A percentile compares a stretch with the other conserved stretches of the same genome.
Conservation (phyloP, 2,329 filamentous ascomycete genomes). For the Amauroascus niger region DNA sequence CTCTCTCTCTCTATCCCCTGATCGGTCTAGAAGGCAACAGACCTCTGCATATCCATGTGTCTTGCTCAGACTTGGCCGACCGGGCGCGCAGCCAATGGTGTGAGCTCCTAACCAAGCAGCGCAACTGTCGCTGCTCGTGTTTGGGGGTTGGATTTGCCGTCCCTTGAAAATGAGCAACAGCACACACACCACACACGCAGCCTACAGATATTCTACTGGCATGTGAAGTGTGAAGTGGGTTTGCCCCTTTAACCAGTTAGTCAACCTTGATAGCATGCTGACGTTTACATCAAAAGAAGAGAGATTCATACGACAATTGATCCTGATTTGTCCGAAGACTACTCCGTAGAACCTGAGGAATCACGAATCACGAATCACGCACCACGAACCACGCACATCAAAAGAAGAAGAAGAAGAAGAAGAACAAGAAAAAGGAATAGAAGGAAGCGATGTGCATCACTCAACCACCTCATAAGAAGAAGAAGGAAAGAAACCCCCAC, state of each 20-base stretch:
- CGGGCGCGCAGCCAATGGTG: constrained; percentile 1
- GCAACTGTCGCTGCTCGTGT: constrained; percentile 2
- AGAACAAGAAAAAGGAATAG: not conserved
- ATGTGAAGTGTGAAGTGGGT: too few species aligned
- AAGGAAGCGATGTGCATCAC: not conserved
- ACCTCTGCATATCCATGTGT: constrained; percentile 11
- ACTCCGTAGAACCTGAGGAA: too few species aligned
- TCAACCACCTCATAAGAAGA: not conserved
- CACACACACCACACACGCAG: too few species aligned
- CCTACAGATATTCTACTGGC: too few species aligned
- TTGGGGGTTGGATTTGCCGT: not conserved
- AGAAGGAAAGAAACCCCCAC: not conserved
- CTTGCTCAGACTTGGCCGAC: constrained; percentile 3
- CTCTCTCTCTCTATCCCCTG: not conserved
- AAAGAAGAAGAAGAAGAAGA: too few species aligned
- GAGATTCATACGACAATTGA: too few species aligned
- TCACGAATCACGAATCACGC: too few species aligned
- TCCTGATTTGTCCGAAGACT: too few species aligned
- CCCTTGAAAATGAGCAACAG: not conserved
- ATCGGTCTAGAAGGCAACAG: constrained; percentile 6
- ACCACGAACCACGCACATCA: too few species aligned
- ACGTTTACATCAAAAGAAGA: too few species aligned
- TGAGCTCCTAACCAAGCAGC: not conserved
- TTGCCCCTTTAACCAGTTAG: too few species aligned
- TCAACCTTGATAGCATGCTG: too few species aligned